Conservation (phyloP, 768 basidiomycete genomes). For the Auricularia sp. region DNA sequence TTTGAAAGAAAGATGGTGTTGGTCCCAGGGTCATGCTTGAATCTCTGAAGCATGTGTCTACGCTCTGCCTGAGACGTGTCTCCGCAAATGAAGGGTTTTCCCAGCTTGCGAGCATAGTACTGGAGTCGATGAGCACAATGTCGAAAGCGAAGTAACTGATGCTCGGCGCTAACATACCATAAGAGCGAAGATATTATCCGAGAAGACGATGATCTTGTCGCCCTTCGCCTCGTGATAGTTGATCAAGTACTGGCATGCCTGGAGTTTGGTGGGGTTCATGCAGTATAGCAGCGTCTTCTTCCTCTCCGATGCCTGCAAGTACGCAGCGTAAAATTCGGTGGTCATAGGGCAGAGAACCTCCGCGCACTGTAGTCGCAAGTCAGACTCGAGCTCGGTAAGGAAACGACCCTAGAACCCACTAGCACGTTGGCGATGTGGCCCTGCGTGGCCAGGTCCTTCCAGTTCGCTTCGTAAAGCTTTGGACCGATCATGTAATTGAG, state of each 20-base stretch:
- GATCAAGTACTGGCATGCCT: background rate
- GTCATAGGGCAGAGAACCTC: background rate
- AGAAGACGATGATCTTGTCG: background rate
- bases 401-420: background rate
- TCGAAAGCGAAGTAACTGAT: background rate
- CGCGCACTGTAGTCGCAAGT: background rate
- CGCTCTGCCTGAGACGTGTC: background rate
- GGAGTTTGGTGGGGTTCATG: background rate
- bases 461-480: background rate
- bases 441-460: background rate
- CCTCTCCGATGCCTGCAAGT: background rate
- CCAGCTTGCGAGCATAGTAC: background rate
- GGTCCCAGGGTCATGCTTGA: background rate
- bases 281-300: background rate
- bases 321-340: background rate
- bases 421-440: background rate
- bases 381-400: background rate
- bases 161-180: background rate
- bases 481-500: background rate
- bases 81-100: background rate
- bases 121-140: background rate
- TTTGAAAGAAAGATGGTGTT: background rate
- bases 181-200: background rate
- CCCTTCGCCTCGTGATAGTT: background rate
- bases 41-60: background rate